Conservation (phyloP, 164 flowering plant genomes). For the Echeveria elegans region DNA sequence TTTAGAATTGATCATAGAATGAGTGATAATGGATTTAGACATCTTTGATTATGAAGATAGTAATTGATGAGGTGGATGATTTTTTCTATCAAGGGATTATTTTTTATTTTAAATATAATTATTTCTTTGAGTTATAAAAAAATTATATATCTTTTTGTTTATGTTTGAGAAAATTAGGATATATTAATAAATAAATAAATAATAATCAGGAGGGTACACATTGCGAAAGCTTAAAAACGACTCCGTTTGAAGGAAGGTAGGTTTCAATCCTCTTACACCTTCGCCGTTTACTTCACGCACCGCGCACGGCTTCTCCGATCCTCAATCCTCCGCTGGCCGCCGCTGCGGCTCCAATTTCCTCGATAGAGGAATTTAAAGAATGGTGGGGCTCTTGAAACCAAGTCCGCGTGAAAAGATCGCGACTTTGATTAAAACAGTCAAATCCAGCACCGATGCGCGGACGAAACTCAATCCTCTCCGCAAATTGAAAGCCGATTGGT, state of each 20-base stretch:
- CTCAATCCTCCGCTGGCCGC: background rate
- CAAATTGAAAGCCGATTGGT: conserved; percentile 33
- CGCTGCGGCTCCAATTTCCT: background rate
- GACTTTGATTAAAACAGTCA: conserved; percentile 34
- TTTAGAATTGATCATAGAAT: no score
- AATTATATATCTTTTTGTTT: no score
- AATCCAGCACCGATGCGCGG: conserved; percentile 33
- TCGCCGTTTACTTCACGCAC: background rate
- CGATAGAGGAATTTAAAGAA: conserved; percentile 11
- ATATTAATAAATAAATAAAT: no score
- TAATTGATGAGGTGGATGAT: no score
- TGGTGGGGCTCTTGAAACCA: conserved; percentile 49
- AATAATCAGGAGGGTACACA: no score
- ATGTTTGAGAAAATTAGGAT: no score
- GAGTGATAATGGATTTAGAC: no score
- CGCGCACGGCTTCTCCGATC: background rate
- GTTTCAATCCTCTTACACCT: background rate
- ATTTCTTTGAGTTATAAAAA: no score
- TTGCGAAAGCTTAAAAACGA: background rate
- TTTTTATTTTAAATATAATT: no score
- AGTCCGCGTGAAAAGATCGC: conserved; percentile 38
- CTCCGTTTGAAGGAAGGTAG: background rate
- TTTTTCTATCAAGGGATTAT: no score
- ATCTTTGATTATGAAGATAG: no score
- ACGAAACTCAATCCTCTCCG: conserved; percentile 53